Conservation (phyloP, 352 stramenopile species). For the Thalassiosira ordinaria region DNA sequence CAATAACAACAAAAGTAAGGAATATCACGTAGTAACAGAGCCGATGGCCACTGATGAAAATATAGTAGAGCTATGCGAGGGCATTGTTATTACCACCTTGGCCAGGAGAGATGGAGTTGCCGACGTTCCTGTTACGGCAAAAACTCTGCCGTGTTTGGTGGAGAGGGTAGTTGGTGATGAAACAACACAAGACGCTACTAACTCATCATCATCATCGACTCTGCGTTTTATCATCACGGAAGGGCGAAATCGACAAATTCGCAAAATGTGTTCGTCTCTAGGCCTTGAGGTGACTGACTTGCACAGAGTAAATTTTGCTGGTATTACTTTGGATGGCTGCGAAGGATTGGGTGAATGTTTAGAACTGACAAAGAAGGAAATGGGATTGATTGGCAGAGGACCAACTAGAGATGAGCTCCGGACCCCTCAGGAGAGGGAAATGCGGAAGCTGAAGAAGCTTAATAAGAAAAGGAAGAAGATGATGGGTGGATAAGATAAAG, state of each 20-base stretch:
- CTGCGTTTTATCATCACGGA: not conserved
- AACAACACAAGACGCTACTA: not conserved
- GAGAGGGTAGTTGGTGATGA: not conserved
- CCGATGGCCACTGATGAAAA: not conserved
- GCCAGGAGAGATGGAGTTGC: not conserved
- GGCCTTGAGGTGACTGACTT: not conserved
- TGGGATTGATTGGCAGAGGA: slow-evolving; percentile 1
- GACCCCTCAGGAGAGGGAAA: not conserved
- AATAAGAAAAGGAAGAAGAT: not conserved
- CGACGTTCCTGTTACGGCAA: not conserved
- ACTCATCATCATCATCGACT: not conserved
- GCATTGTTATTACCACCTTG: not conserved
- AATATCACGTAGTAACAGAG: not conserved
- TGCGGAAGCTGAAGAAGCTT: not conserved
- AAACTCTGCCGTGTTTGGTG: not conserved
- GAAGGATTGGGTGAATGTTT: slow-evolving; percentile 18
- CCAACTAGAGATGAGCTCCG: not conserved
- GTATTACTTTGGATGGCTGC: slow-evolving; percentile 12
- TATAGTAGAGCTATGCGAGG: not conserved
- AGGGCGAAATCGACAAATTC: not conserved
- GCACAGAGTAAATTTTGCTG: slow-evolving; percentile 19
- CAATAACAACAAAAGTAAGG: not conserved
- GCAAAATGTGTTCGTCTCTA: not conserved
- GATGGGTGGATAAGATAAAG: too few species aligned
- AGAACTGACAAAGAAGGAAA: slow-evolving; percentile 10